Percentiles rank a stretch among this genome's conserved stretches.
phyloP scores from a whole-genome alignment of 2,329 filamentous ascomycete species.

The Biscogniauxia sp. region DNA sequence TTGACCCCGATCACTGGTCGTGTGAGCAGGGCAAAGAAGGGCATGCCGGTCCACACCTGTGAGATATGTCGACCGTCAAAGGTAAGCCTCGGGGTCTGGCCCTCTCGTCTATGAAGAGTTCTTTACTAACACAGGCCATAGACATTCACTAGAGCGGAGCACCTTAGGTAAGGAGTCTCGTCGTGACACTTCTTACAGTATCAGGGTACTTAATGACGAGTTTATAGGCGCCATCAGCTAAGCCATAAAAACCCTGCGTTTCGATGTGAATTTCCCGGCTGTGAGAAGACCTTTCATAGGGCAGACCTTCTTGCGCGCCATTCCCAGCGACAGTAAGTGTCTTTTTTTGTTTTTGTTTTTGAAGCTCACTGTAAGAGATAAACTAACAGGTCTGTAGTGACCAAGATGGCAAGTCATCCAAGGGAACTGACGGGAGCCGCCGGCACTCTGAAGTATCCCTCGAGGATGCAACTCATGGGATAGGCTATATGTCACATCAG shows the following conservation, averaged over 20 bases:
- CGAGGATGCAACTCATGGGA: constrained; percentile 17
- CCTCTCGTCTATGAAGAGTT: constrained; percentile 1
- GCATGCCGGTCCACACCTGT: constrained; percentile 56
- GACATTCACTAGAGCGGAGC: constrained; percentile 63
- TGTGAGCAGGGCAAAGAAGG: constrained; percentile 58
- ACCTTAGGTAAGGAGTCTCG: constrained; percentile 48
- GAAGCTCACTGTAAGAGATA: background rate
- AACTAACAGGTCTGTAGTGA: constrained; percentile 36
- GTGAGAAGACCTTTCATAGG: constrained; percentile 57
- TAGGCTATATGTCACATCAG: constrained; percentile 14
- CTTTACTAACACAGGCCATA: constrained; percentile 31
- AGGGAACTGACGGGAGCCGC: constrained; percentile 24
- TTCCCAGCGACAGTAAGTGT: constrained; percentile 47
- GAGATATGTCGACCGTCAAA: constrained; percentile 51
- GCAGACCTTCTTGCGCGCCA: constrained; percentile 60
- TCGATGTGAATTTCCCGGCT: constrained; percentile 51
- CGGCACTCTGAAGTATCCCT: constrained; percentile 26
- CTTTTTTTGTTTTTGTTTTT: no score
- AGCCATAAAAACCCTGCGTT: constrained; percentile 56
- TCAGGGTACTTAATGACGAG: constrained; percentile 24
- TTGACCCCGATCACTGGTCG: constrained; percentile 56
- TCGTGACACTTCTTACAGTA: constrained; percentile 4
- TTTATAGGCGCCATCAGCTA: constrained; percentile 56
- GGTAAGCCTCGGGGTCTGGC: constrained; percentile 33
- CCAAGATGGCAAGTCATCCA: constrained; percentile 41